Base-by-base conservation (phyloP, 169 alveolate species). In the Plasmodium cynomolgi region DNA sequence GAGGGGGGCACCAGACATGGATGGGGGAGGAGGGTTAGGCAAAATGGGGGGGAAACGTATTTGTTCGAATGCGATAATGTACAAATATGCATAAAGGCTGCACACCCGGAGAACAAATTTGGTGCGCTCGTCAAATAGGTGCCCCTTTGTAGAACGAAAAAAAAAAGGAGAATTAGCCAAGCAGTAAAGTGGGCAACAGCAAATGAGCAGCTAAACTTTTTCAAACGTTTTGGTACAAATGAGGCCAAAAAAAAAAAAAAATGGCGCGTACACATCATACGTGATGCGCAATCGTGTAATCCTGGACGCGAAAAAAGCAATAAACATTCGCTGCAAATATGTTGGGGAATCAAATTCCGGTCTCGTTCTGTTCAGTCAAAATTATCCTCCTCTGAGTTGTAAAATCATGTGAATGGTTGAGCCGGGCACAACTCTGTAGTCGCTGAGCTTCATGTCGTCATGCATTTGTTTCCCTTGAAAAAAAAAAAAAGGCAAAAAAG, bases 371-470 rank as follows among this genome's bases (percentile, higher is more conserved):
- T 81, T 90, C 81, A 34, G 33, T 83, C 79, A 75, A 56, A 13
- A 33, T 31, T 41, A 72, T 34, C 99, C 99, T 13, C 99, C 99
- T 77, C 99, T 96, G 72, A 98, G 98, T 91, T 98, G 99, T 56
- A 98, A 98, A 13, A 98, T 99, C 99, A 98, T 98, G 96, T 98
- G 99, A 91, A 98, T 98, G 39, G 99, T 98, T 92, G 98, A 95
- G 33, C 99, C 99, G 3, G 99, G 99, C 37, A 96, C 96, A 17
- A 98, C 98, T 77, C 98, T 97, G 97, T 98, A 98, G 92, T 98
- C 99, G 77, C 95, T 68, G 29, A 98, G 96, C 77, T 96, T 97
- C 91, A 97, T 95, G 47, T 98, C 99, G 68, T 98, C 99, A 26
- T 96, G 96, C 98, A 98, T 95, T 80, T 98, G 99, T 88, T 98